Base-by-base conservation (phyloP, 805 yeast species). In the Ogataea kodamae region DNA sequence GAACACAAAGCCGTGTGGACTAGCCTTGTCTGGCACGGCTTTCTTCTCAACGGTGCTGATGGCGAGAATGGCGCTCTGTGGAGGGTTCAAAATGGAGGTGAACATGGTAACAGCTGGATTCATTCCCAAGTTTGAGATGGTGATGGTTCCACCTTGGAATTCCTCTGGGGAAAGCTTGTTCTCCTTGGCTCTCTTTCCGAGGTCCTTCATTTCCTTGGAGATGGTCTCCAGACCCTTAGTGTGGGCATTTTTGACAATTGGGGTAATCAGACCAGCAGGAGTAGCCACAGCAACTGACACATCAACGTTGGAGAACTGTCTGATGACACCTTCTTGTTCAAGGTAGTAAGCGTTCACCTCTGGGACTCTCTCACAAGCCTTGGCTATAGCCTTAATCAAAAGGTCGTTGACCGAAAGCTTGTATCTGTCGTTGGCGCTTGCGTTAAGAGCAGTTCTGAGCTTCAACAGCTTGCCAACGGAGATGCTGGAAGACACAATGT, bases 51-150 rank as follows among this genome's bases (percentile, higher is more conserved):
- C 79, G 22, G 98, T 90, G 54, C 96, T 96, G 51, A 92, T 76
- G 43, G 99, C 98, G 53, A 92, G 67, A 55, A 92, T 92, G 31
- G 96, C 80, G 32, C 89, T 74, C 68, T 90, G 98, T 35, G 99
- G 99, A 44, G 96, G 97, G 76, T 92, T 92, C 64, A 92, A 81
- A 65, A 92, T 92, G 22, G 98, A 90, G 18, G 98, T 90, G 78
- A 92, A 92, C 60, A 82, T 57, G 46, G 78, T 72, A 28, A 90
- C 97, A 36, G 98, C 97, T 39, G 69, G 76, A 78, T 92, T 92
- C 98, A 92, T 92, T 61, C 99, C 99, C 74, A 92, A 72, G 81
- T 92, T 92, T 48, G 97, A 92, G 58, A 92, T 90, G 62, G 97
- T 88, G 64, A 92, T 86, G 52, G 98, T 89, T 59, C 99, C 99